Conservation (phyloP, 257 asterid genomes). For the Nicotiana attenuata region DNA sequence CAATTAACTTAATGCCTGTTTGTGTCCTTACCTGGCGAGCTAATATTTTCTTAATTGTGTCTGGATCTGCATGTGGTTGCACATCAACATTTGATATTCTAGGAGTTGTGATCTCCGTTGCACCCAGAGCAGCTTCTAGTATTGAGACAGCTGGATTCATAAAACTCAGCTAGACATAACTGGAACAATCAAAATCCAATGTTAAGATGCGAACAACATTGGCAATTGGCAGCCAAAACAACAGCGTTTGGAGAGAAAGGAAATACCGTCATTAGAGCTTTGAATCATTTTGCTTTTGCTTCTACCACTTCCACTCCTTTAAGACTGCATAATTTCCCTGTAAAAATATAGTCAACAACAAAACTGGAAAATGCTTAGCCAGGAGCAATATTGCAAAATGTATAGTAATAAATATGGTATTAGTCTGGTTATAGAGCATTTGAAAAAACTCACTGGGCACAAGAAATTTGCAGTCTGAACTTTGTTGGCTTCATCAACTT, state of each 20-base stretch:
- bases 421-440: not conserved
- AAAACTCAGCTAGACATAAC: conserved; percentile 88
- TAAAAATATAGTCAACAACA: conserved; percentile 24
- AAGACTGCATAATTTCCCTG: conserved; percentile 93
- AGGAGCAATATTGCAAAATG: not conserved
- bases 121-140: conserved; percentile 76
- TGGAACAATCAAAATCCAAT: conserved; percentile 14
- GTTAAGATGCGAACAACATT: conserved; percentile 10
- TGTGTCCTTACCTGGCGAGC: no score
- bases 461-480: no score
- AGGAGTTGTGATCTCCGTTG: conserved; percentile 65
- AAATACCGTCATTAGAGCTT: conserved; percentile 89
- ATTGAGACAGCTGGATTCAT: no score
- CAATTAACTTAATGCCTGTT: not conserved
- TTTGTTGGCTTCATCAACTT: no score
- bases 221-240: not conserved
- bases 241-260: not conserved
- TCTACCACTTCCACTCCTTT: conserved; percentile 98
- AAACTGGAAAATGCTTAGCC: not conserved
- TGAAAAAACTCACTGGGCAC: no score
- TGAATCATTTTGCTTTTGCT: no score
- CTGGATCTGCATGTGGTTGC: conserved; percentile 57
- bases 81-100: conserved; percentile 94
- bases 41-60: conserved; percentile 62
- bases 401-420: not conserved